Base-by-base conservation (phyloP, 1,139 yeast species). In the Candida glucosophila region DNA sequence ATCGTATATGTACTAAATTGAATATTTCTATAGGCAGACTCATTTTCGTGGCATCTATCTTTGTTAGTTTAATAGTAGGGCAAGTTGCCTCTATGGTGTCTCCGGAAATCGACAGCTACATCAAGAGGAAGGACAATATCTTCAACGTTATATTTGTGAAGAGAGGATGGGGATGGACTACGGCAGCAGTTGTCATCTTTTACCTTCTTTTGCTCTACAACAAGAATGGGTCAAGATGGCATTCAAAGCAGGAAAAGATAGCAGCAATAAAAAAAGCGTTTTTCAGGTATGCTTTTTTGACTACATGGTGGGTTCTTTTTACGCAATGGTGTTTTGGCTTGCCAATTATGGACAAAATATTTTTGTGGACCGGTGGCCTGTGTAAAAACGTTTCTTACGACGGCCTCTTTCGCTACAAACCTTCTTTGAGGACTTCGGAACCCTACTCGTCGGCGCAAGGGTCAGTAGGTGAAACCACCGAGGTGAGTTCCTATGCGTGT, bases 151-250 rank as follows among this genome's bases (percentile, higher is more conserved):
- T 67, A 4, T 81, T 90, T 47, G 95, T 88, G 22, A 90, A 90
- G 44, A 65, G 65, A 21, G 97, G 96, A 3, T 90, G 98, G 98
- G 66, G 74, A 10, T 90, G 97, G 97, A 86, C 95, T 1, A 67
- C 86, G 0, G 13, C 55, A 3, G 47, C 40, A 11, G 37, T 63
- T 5, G 31, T 43, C 1, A 27, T 39, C 5, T 63, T 60, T 34
- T 62, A 61, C 32, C 43, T 32, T 2, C 19, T 35, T n/a, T 15
- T 44, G 3, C 11, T 42, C 3, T 29, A 23, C 22, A 24, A 22
- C 11, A 26, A 29, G 17, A 21, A 29, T 4, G 39, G 41, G 24
- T 36, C 37, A n/a, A 28, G 23, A 19, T 19, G 33, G 12, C 30
- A 22, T 14, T 18, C 25, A 5, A 30, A 30, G 15, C 27, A 27